Conservation (phyloP, 106 monocot species). For the Acorus calamus region DNA sequence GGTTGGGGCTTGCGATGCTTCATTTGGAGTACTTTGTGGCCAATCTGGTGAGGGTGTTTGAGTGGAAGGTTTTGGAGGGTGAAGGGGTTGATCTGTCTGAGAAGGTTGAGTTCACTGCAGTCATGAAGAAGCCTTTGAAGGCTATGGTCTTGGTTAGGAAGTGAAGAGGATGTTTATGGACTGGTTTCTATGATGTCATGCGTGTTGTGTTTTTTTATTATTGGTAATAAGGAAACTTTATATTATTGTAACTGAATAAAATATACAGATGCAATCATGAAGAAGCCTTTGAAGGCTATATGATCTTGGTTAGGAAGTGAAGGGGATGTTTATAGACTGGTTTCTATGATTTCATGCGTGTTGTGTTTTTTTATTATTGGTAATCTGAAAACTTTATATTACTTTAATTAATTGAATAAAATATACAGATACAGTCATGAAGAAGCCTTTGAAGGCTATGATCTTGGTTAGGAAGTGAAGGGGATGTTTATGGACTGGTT, state of each 20-base stretch:
- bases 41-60: slow-evolving; percentile 12
- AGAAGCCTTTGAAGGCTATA: slow-evolving; percentile 9
- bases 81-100: slow-evolving; percentile 9
- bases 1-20: slow-evolving; percentile 15
- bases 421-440: slow-evolving; percentile 17
- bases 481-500: too few relatives aligned
- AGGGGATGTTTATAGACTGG: too few relatives aligned
- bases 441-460: slow-evolving; percentile 7
- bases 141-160: slow-evolving; percentile 1
- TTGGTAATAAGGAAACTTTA: too few relatives aligned
- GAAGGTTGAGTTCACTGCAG: slow-evolving; percentile 7
- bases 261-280: slow-evolving; percentile 9
- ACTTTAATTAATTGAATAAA: too few relatives aligned
- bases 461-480: slow-evolving; percentile 3
- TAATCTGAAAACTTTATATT: too few relatives aligned
- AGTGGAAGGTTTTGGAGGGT: slow-evolving; percentile 5
- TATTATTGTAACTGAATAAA: too few relatives aligned
- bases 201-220: too few relatives aligned
- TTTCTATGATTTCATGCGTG: too few relatives aligned
- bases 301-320: slow-evolving; percentile 1
- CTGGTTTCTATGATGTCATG: too few relatives aligned
- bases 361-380: too few relatives aligned
- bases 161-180: too few relatives aligned
- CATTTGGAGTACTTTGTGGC: slow-evolving; percentile 14
- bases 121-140: slow-evolving; percentile 19